Base-by-base conservation (phyloP, 495 filamentous ascomycete genomes). In the Wilcoxina mikolae region DNA sequence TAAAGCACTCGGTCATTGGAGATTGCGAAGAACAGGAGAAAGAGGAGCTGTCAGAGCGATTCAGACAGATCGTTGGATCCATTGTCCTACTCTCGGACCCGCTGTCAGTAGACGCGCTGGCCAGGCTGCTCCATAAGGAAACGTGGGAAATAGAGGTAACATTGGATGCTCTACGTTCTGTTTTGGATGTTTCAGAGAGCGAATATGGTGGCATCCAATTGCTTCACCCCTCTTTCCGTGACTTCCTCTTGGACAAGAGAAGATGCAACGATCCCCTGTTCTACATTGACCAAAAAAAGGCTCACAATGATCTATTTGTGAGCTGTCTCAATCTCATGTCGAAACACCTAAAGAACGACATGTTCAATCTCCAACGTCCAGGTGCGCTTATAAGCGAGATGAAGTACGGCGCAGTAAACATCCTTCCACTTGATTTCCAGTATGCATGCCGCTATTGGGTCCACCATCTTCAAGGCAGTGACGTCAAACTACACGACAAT, bases 361-460 rank as follows among this genome's bases (percentile, higher is more conserved):
- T 77, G 1, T 75, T 69, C 53, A 53, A 60, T 17, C 54, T 72
- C 0, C 27, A 35, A 55, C 51, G 51, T 23, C 58, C 62, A 31
- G 65, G 68, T 39, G 61, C 47, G 26, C 22, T 55, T 18, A 43
- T 52, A n/a, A 51, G 0, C 0, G 57, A 69, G 2, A 61, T 73
- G 20, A 45, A 62, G 51, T 0, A 2, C 24, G 18, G 52, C 7
- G 43, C 10, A 18, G 64, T 71, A 42, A n/a, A 66, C 0, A 48
- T 47, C 52, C 47, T 75, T 23, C 58, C 63, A 49, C 3, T 58
- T 26, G 64, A 67, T 35, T 25, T 71, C 12, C 59, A 64, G 55
- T 72, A 76, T 53, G 59, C 69, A 24, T 76, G 72, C 61, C 65
- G 60, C n/a, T 73, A 72, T 55, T 78, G 70, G 75, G 63, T 71